phyloP scores from a whole-genome alignment of 495 filamentous ascomycete species.

The Lophiotrema nucula region DNA sequence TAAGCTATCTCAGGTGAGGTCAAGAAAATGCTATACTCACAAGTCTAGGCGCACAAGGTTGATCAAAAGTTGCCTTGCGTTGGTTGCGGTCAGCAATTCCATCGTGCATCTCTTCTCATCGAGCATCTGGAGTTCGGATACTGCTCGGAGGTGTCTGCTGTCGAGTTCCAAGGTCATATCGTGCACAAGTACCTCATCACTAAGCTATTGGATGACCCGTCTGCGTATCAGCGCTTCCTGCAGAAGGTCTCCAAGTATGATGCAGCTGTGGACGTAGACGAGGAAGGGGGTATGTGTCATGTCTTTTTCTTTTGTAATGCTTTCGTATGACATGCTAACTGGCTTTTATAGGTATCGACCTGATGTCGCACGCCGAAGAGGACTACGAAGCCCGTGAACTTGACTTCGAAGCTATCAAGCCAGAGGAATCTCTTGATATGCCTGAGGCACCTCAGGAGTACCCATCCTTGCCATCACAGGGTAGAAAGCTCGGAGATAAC shows the following conservation, averaged over 20 bases:
- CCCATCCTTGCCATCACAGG: conserved; percentile 15
- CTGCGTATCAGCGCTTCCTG: conserved; percentile 6
- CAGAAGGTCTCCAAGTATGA: conserved; percentile 14
- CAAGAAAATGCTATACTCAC: neutral
- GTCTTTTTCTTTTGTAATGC: no score
- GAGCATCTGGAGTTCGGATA: conserved; percentile 53
- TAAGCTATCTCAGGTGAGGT: conserved; percentile 32
- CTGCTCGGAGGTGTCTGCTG: conserved; percentile 41
- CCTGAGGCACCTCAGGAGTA: neutral
- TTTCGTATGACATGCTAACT: no score
- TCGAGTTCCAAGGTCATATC: conserved; percentile 42
- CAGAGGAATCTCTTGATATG: neutral
- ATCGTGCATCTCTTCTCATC: conserved; percentile 46
- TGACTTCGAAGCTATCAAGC: conserved; percentile 1
- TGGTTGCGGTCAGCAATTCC: conserved; percentile 48
- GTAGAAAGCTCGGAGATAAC: neutral
- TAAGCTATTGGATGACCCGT: conserved; percentile 27
- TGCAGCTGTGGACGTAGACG: conserved; percentile 22
- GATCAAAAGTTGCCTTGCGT: conserved; percentile 48
- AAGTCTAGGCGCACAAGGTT: conserved; percentile 40
- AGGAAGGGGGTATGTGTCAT: conserved; percentile 35
- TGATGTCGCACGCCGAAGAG: conserved; percentile 4
- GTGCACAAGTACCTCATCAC: conserved; percentile 45
- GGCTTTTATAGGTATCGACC: no score
- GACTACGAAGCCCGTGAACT: neutral